These are phyloP conservation scores for Colletotrichum sp. DNA, from an alignment of 2,329 filamentous ascomycete genomes.

Conservation along the genomic window DNA sequence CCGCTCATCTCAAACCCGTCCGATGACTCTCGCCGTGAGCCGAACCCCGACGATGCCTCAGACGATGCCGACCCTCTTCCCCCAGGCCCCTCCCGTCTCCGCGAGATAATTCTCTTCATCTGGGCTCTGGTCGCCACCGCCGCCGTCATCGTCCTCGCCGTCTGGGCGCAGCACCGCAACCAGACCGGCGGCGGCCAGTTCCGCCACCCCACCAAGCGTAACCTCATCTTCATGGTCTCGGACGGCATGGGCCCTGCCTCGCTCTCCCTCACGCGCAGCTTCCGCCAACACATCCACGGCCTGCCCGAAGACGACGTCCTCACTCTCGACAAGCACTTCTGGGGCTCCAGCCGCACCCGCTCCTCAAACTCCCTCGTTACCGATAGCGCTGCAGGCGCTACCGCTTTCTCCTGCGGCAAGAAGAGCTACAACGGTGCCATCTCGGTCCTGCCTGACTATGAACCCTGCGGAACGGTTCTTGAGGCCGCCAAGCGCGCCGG, in stretches of 20 bases:
- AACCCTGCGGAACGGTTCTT: slow-evolving; percentile 87
- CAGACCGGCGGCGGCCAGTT: slow-evolving; percentile 39
- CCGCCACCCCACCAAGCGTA: slow-evolving; percentile 66
- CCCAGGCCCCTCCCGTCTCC: slow-evolving; percentile 48
- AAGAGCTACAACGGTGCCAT: slow-evolving; percentile 99
- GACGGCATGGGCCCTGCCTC: slow-evolving; percentile 98
- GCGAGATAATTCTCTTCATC: slow-evolving; percentile 76
- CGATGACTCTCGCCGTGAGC: neutral
- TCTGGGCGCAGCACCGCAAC: slow-evolving; percentile 75
- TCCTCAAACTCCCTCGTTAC: slow-evolving; percentile 87
- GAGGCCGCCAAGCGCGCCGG: slow-evolving; percentile 93
- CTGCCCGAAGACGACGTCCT: slow-evolving; percentile 79
- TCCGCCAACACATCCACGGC: slow-evolving; percentile 76
- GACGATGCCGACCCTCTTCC: slow-evolving; percentile 8
- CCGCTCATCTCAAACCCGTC: slow-evolving; percentile 43
- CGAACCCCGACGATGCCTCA: slow-evolving; percentile 29
- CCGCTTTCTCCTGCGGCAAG: slow-evolving; percentile 87
- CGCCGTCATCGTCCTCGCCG: slow-evolving; percentile 77
- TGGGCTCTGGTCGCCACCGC: slow-evolving; percentile 86
- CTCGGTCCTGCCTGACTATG: slow-evolving; percentile 81
- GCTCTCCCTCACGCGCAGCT: slow-evolving; percentile 84
- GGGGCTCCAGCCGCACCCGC: slow-evolving; percentile 86
- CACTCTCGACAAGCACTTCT: slow-evolving; percentile 83
- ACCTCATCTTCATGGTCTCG: slow-evolving; percentile 98
- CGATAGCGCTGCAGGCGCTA: slow-evolving; percentile 95